These are phyloP conservation scores for Omphalotus guepiniiformis DNA, from an alignment of 768 basidiomycete genomes.

Conservation along the genomic window DNA sequence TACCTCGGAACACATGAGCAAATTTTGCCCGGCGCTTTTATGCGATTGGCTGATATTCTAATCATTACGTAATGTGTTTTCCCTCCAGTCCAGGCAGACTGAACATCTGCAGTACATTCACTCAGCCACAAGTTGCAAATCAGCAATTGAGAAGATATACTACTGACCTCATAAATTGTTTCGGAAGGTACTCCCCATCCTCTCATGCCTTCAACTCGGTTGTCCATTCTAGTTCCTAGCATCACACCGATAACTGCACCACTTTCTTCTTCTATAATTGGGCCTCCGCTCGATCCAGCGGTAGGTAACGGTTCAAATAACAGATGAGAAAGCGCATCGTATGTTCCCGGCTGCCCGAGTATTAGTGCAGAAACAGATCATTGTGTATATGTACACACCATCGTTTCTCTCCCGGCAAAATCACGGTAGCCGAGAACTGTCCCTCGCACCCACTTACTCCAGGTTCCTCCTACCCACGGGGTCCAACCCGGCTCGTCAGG, in stretches of 20 bases:
- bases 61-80: conserved; percentile 11
- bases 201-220: conserved; percentile 44
- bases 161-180: conserved; percentile 54
- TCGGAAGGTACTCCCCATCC: conserved; percentile 66
- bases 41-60: conserved; percentile 6
- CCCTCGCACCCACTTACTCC: conserved; percentile 50
- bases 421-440: conserved; percentile 56
- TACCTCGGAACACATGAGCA: background rate
- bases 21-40: background rate
- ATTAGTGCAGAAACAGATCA: background rate
- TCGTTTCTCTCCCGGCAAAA: conserved; percentile 50
- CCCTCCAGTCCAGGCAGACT: conserved; percentile 42
- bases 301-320: conserved; percentile 52
- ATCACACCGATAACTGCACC: conserved; percentile 65
- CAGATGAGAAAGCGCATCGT: conserved; percentile 57
- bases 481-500: conserved; percentile 38
- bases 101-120: conserved; percentile 43
- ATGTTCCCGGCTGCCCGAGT: conserved; percentile 54
- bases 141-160: background rate
- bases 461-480: conserved; percentile 50
- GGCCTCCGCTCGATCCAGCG: conserved; percentile 66
- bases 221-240: conserved; percentile 57
- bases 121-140: background rate
- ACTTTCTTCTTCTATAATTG: conserved; percentile 55
- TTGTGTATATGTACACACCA: conserved; percentile 30